Evolutionary conservation across 768 basidiomycete genomes (phyloP).

Genomic region (Favolaschia claudopus): DNA sequence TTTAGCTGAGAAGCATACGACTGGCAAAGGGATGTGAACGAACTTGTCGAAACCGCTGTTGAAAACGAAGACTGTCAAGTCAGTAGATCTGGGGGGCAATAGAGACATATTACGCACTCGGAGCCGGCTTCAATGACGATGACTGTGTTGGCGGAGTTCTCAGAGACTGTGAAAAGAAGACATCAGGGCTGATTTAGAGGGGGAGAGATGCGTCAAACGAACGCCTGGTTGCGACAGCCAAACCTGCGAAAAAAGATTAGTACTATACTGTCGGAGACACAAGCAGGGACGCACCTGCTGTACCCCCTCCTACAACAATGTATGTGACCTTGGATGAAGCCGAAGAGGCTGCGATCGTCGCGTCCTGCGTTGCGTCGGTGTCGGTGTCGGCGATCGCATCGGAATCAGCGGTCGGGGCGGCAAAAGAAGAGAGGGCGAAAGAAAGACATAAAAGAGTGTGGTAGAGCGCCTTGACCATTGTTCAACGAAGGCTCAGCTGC

Average conservation of each 20-base stretch:
- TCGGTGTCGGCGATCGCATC: too few relatives aligned
- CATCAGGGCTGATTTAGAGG: neutral
- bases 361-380: too few relatives aligned
- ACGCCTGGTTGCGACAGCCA: slow-evolving; percentile 7
- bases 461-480: too few relatives aligned
- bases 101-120: slow-evolving; percentile 3
- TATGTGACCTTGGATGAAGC: slow-evolving; percentile 5
- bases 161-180: slow-evolving; percentile 1
- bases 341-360: too few relatives aligned
- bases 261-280: neutral
- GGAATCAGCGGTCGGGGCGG: too few relatives aligned
- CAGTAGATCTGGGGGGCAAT: neutral
- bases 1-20: neutral
- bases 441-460: too few relatives aligned
- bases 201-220: too few relatives aligned
- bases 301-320: slow-evolving; percentile 6
- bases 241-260: neutral
- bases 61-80: too few relatives aligned
- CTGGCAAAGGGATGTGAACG: neutral
- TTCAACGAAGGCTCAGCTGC: too few relatives aligned
- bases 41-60: slow-evolving; percentile 8
- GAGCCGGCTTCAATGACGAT: slow-evolving; percentile 11
- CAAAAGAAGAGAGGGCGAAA: too few relatives aligned
- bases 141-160: neutral
- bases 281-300: slow-evolving; percentile 1